Evolutionary conservation across 2,329 filamentous ascomycete genomes (phyloP).

Genomic region (Aphanocladium album): DNA sequence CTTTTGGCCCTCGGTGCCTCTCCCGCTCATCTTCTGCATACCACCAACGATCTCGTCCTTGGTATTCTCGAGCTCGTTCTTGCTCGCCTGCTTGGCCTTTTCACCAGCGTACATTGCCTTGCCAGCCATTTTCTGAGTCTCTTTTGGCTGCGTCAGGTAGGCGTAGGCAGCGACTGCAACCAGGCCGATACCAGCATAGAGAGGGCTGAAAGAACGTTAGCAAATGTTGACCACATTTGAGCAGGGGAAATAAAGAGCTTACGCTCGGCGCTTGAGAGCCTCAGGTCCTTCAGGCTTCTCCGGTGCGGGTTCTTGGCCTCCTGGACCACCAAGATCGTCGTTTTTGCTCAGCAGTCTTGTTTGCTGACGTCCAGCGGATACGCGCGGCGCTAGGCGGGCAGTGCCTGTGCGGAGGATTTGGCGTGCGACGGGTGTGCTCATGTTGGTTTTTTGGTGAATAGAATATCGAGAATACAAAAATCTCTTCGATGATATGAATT

Average conservation of each 20-base stretch:
- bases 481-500: background rate
- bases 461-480: background rate
- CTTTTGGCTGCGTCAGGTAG: slow-evolving; percentile 21
- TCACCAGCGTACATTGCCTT: background rate
- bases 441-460: background rate
- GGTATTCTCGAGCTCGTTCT: background rate
- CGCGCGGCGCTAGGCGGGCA: background rate
- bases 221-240: background rate
- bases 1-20: background rate
- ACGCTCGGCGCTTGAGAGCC: slow-evolving; percentile 29
- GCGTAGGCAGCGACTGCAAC: slow-evolving; percentile 22
- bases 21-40: slow-evolving; percentile 10
- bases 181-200: slow-evolving; percentile 25
- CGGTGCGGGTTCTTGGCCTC: slow-evolving; percentile 27
- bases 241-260: background rate
- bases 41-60: slow-evolving; percentile 1
- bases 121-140: background rate
- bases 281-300: slow-evolving; percentile 25
- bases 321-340: slow-evolving; percentile 29
- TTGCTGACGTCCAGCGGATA: background rate
- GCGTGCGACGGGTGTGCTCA: slow-evolving; percentile 2
- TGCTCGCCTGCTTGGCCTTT: background rate
- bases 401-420: slow-evolving; percentile 1
- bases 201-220: slow-evolving; percentile 19
- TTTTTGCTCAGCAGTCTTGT: slow-evolving; percentile 12